Percentiles rank a stretch among this genome's conserved stretches.
phyloP scores from a whole-genome alignment of 164 flowering plant genomes.

The Berberis thunbergii region DNA sequence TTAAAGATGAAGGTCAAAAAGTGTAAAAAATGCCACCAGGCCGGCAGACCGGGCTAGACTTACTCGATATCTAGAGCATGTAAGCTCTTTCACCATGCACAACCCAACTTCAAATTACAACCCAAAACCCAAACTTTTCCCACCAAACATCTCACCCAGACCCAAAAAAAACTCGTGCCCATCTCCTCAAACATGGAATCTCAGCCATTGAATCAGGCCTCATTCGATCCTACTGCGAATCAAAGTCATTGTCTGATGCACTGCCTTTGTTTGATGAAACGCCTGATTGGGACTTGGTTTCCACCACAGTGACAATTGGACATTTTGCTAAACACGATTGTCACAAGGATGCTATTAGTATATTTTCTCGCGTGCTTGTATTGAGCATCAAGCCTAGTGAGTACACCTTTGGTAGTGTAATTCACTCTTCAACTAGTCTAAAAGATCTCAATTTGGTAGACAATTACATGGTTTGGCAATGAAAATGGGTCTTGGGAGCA shows the following conservation, averaged over 20 bases:
- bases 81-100: not conserved
- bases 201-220: conserved; percentile 6
- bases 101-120: not conserved
- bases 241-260: conserved; percentile 21
- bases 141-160: not conserved
- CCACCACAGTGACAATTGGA: conserved; percentile 47
- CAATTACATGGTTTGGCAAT: conserved; percentile 53
- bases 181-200: conserved; percentile 17
- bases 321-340: conserved; percentile 23
- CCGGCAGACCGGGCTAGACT: no score
- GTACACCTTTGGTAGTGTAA: conserved; percentile 54
- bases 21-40: no score
- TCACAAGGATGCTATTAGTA: conserved; percentile 33
- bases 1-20: no score
- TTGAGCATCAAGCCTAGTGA: conserved; percentile 48
- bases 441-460: conserved; percentile 30
- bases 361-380: conserved; percentile 45
- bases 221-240: conserved; percentile 10
- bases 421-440: conserved; percentile 36
- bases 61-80: not conserved
- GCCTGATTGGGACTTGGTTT: conserved; percentile 38
- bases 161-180: conserved; percentile 17
- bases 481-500: conserved; percentile 43
- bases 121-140: not conserved
- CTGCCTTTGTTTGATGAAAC: conserved; percentile 45